phyloP scores from a whole-genome alignment of 129 eudicot species.

The Silybum marianum region DNA sequence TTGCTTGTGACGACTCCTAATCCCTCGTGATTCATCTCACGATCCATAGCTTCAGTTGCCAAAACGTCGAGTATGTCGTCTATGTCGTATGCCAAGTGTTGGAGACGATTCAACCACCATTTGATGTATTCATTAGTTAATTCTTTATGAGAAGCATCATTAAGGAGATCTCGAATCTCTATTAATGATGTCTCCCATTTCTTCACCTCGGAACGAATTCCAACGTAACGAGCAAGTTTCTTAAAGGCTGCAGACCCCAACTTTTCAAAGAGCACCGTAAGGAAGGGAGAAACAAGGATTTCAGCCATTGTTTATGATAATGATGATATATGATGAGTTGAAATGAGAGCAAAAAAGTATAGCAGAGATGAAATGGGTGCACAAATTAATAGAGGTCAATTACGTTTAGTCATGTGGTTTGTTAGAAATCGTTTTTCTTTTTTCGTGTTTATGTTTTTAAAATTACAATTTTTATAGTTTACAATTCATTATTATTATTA shows the following conservation, averaged over 20 bases:
- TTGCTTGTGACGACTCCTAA: no score
- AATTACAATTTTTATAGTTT: no score
- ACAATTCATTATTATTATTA: no score
- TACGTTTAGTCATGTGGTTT: no score
- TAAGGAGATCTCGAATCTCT: constrained; percentile 35
- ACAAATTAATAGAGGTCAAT: no score
- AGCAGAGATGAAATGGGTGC: background rate
- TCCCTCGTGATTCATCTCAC: no score
- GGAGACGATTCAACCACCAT: no score
- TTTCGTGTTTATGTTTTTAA: no score
- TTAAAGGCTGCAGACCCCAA: constrained; percentile 24
- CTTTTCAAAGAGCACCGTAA: constrained; percentile 27
- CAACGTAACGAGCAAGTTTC: background rate
- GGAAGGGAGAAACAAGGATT: background rate
- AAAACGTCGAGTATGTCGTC: background rate
- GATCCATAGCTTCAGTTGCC: background rate
- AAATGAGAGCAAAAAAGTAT: background rate
- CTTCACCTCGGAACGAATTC: constrained; percentile 15
- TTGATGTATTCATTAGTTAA: background rate
- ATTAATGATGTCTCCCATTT: constrained; percentile 12
- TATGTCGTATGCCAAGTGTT: no score
- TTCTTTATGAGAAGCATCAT: constrained; percentile 54
- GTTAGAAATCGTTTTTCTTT: no score
- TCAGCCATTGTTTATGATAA: background rate
- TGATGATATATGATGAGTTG: background rate